Percentiles rank a stretch among this genome's conserved stretches.
These are phyloP conservation scores for Helianthus tuberosus DNA, from an alignment of 129 eudicot genomes.

Conservation along the genomic window DNA sequence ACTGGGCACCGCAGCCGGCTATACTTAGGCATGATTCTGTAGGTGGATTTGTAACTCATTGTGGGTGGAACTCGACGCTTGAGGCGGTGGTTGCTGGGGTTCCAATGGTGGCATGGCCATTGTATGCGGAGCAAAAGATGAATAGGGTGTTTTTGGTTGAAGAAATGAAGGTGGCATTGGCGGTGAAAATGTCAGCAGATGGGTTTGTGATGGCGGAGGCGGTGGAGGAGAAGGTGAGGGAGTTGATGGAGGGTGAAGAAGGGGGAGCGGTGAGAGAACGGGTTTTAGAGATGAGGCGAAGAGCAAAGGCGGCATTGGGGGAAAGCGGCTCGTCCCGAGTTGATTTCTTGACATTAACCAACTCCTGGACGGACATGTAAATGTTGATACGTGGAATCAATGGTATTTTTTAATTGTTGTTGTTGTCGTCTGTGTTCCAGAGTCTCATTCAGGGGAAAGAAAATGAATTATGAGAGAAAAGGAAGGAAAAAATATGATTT, in stretches of 20 bases:
- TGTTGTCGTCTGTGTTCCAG: no score
- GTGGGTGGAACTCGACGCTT: constrained; percentile 42
- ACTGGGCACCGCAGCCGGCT: constrained; percentile 50
- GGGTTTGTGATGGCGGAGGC: constrained; percentile 49
- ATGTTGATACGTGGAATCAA: no score
- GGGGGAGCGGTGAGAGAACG: constrained; percentile 41
- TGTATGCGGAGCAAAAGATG: constrained; percentile 49
- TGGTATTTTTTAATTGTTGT: no score
- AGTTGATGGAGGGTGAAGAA: constrained; percentile 49
- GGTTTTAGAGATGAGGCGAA: constrained; percentile 36
- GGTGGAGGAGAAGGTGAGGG: constrained; percentile 46
- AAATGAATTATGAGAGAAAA: no score
- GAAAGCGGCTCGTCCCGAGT: constrained; percentile 44
- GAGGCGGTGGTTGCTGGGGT: constrained; percentile 47
- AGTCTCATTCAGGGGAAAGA: no score
- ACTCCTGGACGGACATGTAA: neutral
- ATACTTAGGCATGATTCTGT: constrained; percentile 39
- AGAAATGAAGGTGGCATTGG: constrained; percentile 42
- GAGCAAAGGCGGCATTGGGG: constrained; percentile 42
- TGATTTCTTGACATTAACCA: constrained; percentile 36
- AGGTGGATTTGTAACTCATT: constrained; percentile 42
- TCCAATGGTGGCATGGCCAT: constrained; percentile 54
- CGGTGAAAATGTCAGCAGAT: constrained; percentile 22
- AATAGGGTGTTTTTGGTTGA: constrained; percentile 39
- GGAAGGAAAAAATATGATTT: no score